Evolutionary conservation across 176 grass and related monocot species (phyloP), one percentile per base, ranked within the genome.

Genomic region (Otatea glauca): DNA sequence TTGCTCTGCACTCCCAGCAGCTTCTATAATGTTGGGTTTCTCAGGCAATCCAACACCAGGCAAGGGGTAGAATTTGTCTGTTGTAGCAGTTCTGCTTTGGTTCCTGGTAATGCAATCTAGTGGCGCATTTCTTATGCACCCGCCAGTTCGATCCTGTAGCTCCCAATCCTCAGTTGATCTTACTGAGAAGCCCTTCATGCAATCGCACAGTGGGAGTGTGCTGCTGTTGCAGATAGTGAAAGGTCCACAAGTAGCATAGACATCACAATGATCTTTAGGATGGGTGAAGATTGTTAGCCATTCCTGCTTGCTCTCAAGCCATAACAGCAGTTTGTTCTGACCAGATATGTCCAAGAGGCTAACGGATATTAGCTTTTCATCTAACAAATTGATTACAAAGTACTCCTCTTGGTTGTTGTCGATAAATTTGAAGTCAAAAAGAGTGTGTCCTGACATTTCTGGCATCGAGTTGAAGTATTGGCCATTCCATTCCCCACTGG

Each of bases 201-300:
- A 94, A 9, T 76, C 25, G 18, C 87, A 94, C 14, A 60, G 15
- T 45, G 72, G 42, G 8, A 37, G 0, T 12, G 14, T 23, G 24
- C 6, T 80, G 14, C 49, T 70, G 34, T 83, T 75, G 77, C 92
- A 94, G 55, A 56, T 78, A 51, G 84, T 79, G 65, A 92, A 94
- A 38, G 92, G 34, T 70, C 87, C 92, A 37, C 87, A 94, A 16
- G 79, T 66, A 44, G 80, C 84, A 29, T 83, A 86, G n/a, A 90
- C 69, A 74, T 76, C 84, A 32, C 87, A 90, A 48, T 34, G 67
- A 50, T 64, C 42, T 37, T 18, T 88, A 4, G 92, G 92, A 0
- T 81, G 78, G 17, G 72, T 60, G 47, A 20, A 87, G 44, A 79
- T 76, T 17, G 27, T 44, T 4, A 74, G 3, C 90, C 90, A 92